A percentile compares a stretch with the other conserved stretches of the same genome.
Evolutionary conservation across 1,139 yeast species (phyloP).

Genomic region (Debaryomyces udenii): DNA sequence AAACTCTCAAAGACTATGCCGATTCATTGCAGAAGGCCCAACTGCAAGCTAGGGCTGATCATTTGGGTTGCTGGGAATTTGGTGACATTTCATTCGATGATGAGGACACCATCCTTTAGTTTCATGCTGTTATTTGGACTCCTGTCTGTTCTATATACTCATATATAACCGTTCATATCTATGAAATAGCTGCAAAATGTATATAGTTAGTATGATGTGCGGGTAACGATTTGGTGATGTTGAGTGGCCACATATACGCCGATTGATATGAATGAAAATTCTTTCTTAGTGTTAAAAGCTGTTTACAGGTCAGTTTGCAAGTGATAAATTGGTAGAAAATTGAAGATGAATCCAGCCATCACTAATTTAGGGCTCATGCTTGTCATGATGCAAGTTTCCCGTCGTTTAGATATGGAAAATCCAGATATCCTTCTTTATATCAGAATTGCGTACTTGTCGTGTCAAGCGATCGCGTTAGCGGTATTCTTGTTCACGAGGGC

Average conservation of each 20-base stretch:
- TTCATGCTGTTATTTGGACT: neutral
- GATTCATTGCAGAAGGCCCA: conserved; percentile 47
- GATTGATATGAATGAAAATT: too few species aligned
- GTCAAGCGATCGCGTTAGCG: conserved; percentile 66
- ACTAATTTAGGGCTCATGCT: conserved; percentile 89
- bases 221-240: conserved; percentile 6
- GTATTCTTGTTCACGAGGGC: conserved; percentile 67
- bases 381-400: conserved; percentile 95
- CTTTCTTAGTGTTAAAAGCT: too few species aligned
- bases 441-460: conserved; percentile 69
- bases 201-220: conserved; percentile 4
- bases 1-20: conserved; percentile 38
- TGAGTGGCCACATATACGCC: neutral
- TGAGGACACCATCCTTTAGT: conserved; percentile 23
- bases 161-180: neutral
- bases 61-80: conserved; percentile 78
- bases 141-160: conserved; percentile 1
- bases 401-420: conserved; percentile 87
- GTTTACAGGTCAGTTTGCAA: too few species aligned
- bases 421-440: conserved; percentile 75
- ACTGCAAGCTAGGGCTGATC: conserved; percentile 51
- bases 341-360: conserved; percentile 79
- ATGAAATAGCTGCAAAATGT: conserved; percentile 7
- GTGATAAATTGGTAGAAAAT: neutral
- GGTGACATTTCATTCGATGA: conserved; percentile 77